phyloP scores from a whole-genome alignment of 1,284 basidiomycete species.

The Phlebopus sp. region DNA sequence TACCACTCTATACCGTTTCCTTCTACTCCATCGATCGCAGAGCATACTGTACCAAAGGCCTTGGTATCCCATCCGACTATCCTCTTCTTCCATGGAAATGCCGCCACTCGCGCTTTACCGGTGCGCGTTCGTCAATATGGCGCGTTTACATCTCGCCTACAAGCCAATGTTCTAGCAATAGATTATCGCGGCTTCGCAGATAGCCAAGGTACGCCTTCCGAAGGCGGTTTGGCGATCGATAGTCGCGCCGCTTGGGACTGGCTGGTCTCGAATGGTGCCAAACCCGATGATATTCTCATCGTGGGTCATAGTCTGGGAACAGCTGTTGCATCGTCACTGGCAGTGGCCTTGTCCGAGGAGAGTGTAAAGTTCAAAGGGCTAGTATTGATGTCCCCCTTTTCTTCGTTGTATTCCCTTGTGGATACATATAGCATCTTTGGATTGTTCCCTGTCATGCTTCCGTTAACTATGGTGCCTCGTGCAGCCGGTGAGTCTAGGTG shows the following conservation, averaged over 20 bases:
- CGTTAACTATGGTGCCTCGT: constrained; percentile 66
- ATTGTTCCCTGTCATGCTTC: constrained; percentile 67
- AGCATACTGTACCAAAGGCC: constrained; percentile 41
- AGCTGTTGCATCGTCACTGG: constrained; percentile 67
- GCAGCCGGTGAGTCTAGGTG: constrained; percentile 71
- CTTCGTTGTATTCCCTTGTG: constrained; percentile 61
- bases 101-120: constrained; percentile 67
- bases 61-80: constrained; percentile 68
- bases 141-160: constrained; percentile 58
- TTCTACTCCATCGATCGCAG: constrained; percentile 31
- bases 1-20: constrained; percentile 50
- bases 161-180: constrained; percentile 77
- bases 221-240: constrained; percentile 73
- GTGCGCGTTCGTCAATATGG: constrained; percentile 65
- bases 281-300: constrained; percentile 59
- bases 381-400: constrained; percentile 78
- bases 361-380: constrained; percentile 55
- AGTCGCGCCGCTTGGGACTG: constrained; percentile 82
- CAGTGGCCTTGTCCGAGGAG: constrained; percentile 54
- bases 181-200: constrained; percentile 96
- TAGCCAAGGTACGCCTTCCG: constrained; percentile 74
- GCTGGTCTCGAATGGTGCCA: constrained; percentile 59
- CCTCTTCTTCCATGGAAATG: constrained; percentile 91
- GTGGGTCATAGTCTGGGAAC: constrained; percentile 85
- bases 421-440: constrained; percentile 74